Conservation (phyloP, 345 rosid species). For the Punica granatum region DNA sequence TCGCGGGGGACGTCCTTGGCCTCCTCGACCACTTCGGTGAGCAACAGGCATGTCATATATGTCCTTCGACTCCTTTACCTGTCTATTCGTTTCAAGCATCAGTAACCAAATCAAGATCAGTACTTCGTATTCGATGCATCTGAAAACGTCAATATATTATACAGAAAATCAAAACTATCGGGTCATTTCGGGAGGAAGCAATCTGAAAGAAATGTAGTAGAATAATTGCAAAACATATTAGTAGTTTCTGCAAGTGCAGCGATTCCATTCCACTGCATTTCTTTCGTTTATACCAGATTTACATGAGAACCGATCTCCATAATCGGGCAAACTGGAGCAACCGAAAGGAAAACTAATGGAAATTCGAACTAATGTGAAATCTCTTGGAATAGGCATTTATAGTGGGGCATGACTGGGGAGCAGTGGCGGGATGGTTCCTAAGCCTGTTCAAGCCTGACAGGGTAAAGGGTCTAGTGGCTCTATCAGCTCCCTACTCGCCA, state of each 20-base stretch:
- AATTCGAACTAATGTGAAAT: neutral
- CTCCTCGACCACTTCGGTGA: conserved; percentile 42
- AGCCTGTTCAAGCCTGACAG: conserved; percentile 49
- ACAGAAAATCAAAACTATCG: neutral
- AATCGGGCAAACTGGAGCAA: neutral
- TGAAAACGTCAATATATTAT: neutral
- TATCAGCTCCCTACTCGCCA: conserved; percentile 36
- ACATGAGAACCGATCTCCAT: neutral
- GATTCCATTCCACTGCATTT: neutral
- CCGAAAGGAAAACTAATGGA: neutral
- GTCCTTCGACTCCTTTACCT: neutral
- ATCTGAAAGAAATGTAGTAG: too few relatives aligned
- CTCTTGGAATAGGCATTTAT: conserved; percentile 44
- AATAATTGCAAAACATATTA: too few relatives aligned
- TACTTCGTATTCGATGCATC: neutral
- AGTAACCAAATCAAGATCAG: neutral
- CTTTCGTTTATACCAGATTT: neutral
- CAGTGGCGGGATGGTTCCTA: conserved; percentile 40
- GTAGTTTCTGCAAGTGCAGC: too few relatives aligned
- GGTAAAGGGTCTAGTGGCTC: conserved; percentile 37
- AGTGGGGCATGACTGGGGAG: conserved; percentile 74
- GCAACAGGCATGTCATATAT: conserved; percentile 28
- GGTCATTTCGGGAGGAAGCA: too few relatives aligned
- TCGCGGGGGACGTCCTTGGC: conserved; percentile 47
- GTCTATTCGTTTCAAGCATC: neutral